Base-by-base conservation (phyloP, 768 basidiomycete genomes). In the Chalciporus pseudorubinellus region DNA sequence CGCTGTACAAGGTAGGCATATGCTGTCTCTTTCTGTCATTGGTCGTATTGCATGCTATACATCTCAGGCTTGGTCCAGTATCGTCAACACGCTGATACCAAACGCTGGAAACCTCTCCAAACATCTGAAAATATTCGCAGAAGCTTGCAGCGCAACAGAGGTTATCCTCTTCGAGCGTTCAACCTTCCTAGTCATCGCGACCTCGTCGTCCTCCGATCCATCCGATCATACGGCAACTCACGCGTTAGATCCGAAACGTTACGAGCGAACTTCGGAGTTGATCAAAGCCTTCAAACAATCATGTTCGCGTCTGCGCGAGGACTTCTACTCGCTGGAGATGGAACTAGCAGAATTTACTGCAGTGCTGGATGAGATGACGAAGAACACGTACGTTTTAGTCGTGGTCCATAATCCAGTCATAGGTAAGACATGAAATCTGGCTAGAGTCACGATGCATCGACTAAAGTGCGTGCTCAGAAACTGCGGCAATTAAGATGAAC, bases 171-270 rank as follows among this genome's bases (percentile, higher is more conserved):
- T 99, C 61, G 97, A 99, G 66, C 87, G 92, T 46, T 95, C 94
- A 9, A 98, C 97, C 28, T 98, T 98, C 74, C 87, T 99, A 48
- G 95, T 99, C 59, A 94, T 99, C 56, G 93, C 95, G 5, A 89
- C 89, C 3, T 89, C 88, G 19, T 80, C 69, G 60, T 78, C 64
- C 66, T 76, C 75, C 19, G 52, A 63, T 29, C 16, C 74, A 34
- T 62, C 72, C 28, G 61, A 63, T 21, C 67, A 72, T 28, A 46
- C 61, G 6, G 70, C 72, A 21, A 58, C 71, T 10, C 77, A 79
- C 45, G 67, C 77, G 49, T 74, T 92, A 50, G 77, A 84, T 50
- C 71, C 85, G 6, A 87, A 83, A 52, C 83, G 90, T 22, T 90
- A 91, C 65, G 90, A 92, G 68, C 84, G 89, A 39, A 91, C 90